A percentile compares a stretch with the other conserved stretches of the same genome.
Evolutionary conservation across 495 filamentous ascomycete genomes (phyloP).

Genomic region (Neurospora sp.): DNA sequence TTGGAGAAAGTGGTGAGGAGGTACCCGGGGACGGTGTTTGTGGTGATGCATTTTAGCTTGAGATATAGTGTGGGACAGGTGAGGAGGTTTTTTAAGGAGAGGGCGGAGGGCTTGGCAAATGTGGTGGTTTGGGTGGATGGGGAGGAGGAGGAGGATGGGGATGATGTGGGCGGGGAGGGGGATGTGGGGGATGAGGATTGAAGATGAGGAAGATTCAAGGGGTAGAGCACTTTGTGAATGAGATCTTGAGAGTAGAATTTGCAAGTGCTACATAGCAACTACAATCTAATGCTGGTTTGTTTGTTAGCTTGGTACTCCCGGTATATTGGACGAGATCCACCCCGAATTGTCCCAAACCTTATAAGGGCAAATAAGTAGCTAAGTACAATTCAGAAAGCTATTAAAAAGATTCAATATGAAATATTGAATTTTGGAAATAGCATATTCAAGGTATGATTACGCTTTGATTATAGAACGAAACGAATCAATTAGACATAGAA

Average conservation of each 20-base stretch:
- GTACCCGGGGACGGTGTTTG: conserved; percentile 23
- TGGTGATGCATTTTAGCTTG: conserved; percentile 31
- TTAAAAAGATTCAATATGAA: too few species aligned
- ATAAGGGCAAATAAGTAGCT: too few species aligned
- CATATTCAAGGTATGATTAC: too few species aligned
- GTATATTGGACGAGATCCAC: too few species aligned
- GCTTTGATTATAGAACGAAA: too few species aligned
- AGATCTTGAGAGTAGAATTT: not conserved
- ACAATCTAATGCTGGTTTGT: not conserved
- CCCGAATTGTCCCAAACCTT: too few species aligned
- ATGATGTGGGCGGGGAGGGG: not conserved
- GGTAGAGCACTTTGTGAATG: not conserved
- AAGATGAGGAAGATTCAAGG: not conserved
- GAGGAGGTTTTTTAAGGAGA: conserved; percentile 18
- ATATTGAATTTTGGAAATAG: too few species aligned
- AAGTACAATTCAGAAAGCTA: too few species aligned
- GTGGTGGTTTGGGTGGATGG: conserved; percentile 31
- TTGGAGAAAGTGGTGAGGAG: conserved; percentile 20
- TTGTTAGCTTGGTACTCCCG: too few species aligned
- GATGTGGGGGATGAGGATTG: not conserved
- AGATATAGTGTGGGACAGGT: conserved; percentile 25
- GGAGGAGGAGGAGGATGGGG: conserved; percentile 2
- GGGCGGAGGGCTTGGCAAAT: conserved; percentile 20
- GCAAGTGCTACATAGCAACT: not conserved
- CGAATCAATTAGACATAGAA: too few species aligned